Conservation (phyloP, 202 grass and related monocot genomes). For the Panicum virgatum region DNA sequence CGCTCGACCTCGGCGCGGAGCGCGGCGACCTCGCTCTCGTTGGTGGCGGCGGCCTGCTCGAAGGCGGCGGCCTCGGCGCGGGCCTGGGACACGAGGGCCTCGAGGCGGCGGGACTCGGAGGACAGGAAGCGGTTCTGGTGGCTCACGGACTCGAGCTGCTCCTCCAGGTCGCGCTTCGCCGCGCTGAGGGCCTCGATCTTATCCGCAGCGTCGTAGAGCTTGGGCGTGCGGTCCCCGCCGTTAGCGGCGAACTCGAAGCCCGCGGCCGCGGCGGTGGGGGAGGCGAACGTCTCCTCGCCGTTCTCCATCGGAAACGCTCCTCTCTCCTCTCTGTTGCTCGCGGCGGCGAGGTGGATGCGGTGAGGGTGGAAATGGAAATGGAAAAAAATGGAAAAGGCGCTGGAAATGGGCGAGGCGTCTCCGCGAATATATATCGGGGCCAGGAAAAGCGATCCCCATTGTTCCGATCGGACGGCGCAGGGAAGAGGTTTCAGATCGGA, state of each 20-base stretch:
- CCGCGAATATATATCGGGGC: constrained; percentile 27
- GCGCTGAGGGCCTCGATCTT: constrained; percentile 50
- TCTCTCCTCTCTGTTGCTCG: constrained; percentile 1
- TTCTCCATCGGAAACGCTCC: constrained; percentile 48
- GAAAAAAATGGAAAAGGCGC: neutral
- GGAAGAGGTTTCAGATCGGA: neutral
- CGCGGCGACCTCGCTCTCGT: constrained; percentile 26
- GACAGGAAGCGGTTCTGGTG: constrained; percentile 47
- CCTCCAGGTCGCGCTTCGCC: constrained; percentile 57
- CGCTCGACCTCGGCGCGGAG: constrained; percentile 49
- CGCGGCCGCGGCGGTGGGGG: constrained; percentile 32
- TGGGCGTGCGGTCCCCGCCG: neutral
- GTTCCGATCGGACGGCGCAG: neutral
- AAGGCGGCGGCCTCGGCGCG: constrained; percentile 32
- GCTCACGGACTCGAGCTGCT: constrained; percentile 39
- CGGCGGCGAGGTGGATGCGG: constrained; percentile 25
- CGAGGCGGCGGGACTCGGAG: constrained; percentile 49
- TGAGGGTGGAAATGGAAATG: constrained; percentile 29
- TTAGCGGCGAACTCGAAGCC: constrained; percentile 41
- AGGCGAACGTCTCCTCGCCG: constrained; percentile 53
- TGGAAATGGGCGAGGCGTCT: neutral
- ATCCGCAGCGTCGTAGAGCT: constrained; percentile 26
- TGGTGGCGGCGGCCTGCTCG: constrained; percentile 24
- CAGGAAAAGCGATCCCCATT: neutral
- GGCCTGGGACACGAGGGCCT: constrained; percentile 33